Base-by-base conservation (phyloP, 2,329 filamentous ascomycete genomes). In the Nemania diffusa region DNA sequence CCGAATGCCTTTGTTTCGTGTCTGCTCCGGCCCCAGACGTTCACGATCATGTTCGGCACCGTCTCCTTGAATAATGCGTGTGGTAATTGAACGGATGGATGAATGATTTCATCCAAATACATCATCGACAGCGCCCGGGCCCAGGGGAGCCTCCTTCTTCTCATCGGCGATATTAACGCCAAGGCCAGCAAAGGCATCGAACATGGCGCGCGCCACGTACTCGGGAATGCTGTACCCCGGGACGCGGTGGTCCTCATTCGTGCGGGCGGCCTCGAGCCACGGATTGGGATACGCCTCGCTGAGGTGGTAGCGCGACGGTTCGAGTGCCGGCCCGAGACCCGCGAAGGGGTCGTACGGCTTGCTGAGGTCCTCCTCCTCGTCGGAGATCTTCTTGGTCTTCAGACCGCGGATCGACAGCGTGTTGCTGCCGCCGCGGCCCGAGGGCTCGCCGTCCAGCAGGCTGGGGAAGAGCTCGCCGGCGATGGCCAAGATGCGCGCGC, bases 261-360 rank as follows among this genome's bases (percentile, higher is more conserved):
- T 87, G 64, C 90, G 87, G 34, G 90, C 86, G 26, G 83, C 83
- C 51, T 91, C 89, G 60, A 97, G 83, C 84, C 90, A 93, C 53
- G 91, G 87, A 76, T 92, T 93, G 48, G 90, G 87, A 78, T 97
- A 97, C 48, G 85, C 82, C 57, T 57, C 64, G 70, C 90, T 87
- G 42, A 97, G 76, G 9, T 85, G 83, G 75, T 93, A 95, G 73
- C 94, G 91, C 72, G 91, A 84, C 24, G 89, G 88, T 26, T 84
- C 84, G 58, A 77, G 87, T 53, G 87, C 64, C 2, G 64, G 48
- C 0, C 60, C 81, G 68, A 94, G 81, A 0, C 93, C 96, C 44
- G 89, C 93, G 77, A 96, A 97, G 0, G 95, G 92, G 81, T 97
- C 94, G 81, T 97, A 97, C 0, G 93, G 90, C 65, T 90, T 89